Conservation (phyloP, 2,329 filamentous ascomycete genomes). For the Fusarium ambrosium region DNA sequence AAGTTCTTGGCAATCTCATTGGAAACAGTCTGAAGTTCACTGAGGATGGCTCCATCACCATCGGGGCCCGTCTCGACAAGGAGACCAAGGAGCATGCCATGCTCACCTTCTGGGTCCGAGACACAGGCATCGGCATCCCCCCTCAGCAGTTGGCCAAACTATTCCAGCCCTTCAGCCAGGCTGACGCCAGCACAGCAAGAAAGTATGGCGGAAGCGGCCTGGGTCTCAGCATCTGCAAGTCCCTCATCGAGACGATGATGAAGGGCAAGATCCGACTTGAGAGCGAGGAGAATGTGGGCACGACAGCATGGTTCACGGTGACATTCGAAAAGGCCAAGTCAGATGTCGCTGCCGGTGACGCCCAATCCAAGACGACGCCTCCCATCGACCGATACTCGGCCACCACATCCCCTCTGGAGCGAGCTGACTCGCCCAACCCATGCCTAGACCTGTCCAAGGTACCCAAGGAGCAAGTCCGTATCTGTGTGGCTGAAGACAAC, state of each 20-base stretch:
- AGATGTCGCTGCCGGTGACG: constrained; percentile 70
- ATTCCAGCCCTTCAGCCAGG: constrained; percentile 93
- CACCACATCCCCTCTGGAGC: constrained; percentile 52
- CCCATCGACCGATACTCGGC: constrained; percentile 53
- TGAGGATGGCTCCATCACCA: constrained; percentile 85
- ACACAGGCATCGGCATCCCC: constrained; percentile 93
- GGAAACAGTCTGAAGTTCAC: constrained; percentile 97
- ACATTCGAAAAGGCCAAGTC: constrained; percentile 85
- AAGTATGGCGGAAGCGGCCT: constrained; percentile 94
- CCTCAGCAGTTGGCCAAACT: constrained; percentile 85
- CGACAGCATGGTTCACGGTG: constrained; percentile 82
- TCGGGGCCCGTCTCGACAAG: constrained; percentile 79
- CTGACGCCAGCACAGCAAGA: constrained; percentile 88
- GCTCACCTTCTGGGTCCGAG: constrained; percentile 86
- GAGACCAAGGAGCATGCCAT: constrained; percentile 79
- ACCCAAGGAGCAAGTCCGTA: constrained; percentile 81
- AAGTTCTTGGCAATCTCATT: constrained; percentile 84
- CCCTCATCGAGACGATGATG: constrained; percentile 92
- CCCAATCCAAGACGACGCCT: constrained; percentile 55
- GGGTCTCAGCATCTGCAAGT: constrained; percentile 94
- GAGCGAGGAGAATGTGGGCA: constrained; percentile 79
- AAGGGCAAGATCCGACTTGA: constrained; percentile 87
- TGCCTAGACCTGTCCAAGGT: constrained; percentile 79
- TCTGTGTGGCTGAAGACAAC: constrained; percentile 97
- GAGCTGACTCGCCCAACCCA: constrained; percentile 57